Conservation (phyloP, 345 rosid genomes). For the Gossypium turneri region DNA sequence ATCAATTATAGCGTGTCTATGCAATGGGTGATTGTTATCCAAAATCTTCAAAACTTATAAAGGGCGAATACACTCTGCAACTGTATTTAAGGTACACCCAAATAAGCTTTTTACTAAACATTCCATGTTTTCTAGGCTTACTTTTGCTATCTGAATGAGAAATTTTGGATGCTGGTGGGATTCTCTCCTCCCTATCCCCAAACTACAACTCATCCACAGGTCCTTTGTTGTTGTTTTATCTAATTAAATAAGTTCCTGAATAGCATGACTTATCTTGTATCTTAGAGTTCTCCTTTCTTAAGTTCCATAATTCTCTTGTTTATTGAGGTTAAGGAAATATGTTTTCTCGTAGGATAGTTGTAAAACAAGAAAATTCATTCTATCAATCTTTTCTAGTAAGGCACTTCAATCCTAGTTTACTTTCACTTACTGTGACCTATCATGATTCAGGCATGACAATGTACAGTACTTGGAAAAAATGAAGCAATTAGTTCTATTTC, state of each 20-base stretch:
- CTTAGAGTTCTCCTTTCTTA: not conserved
- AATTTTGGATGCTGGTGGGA: not conserved
- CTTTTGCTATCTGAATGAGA: not conserved
- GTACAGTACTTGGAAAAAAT: constrained; percentile 78
- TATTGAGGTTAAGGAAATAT: constrained; percentile 2
- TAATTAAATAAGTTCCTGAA: not conserved
- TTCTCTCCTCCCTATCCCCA: not conserved
- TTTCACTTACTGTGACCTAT: constrained; percentile 25
- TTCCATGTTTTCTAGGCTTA: not conserved
- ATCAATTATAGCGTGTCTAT: constrained; percentile 59
- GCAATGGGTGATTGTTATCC: constrained; percentile 93
- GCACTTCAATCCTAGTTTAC: constrained; percentile 17
- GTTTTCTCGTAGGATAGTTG: constrained; percentile 12
- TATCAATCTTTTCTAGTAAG: not conserved
- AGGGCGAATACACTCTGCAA: constrained; percentile 87
- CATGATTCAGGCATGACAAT: constrained; percentile 82
- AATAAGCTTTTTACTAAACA: not conserved
- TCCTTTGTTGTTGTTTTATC: not conserved
- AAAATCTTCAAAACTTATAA: constrained; percentile 66
- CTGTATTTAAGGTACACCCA: constrained; percentile 62
- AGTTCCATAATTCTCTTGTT: constrained; percentile 4
- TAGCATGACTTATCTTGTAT: constrained; percentile 2
- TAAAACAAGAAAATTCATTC: constrained; percentile 13
- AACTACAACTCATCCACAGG: not conserved
- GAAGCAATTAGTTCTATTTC: constrained; percentile 82